Conservation (phyloP, 2,329 filamentous ascomycete genomes). For the Fusarium protoensiforme region DNA sequence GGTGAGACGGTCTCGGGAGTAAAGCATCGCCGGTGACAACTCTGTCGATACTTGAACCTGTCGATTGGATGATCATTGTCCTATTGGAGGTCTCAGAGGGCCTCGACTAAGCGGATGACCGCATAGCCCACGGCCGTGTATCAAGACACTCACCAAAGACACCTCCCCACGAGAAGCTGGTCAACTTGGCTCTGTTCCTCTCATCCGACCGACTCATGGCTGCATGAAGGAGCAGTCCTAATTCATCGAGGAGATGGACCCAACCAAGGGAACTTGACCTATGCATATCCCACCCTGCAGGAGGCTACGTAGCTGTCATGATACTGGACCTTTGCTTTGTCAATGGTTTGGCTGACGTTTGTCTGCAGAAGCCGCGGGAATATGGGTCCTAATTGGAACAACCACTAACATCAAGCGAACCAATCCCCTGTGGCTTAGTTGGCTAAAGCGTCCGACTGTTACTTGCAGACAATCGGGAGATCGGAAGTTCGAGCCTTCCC, state of each 20-base stretch:
- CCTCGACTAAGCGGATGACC: not conserved
- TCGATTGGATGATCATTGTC: not conserved
- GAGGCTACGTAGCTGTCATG: not conserved
- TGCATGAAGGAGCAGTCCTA: not conserved
- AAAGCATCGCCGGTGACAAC: not conserved
- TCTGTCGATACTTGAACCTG: not conserved
- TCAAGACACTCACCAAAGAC: not conserved
- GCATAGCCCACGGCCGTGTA: not conserved
- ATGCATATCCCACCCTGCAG: not conserved
- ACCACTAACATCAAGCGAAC: not conserved
- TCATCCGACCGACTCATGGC: not conserved
- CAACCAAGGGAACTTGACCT: fast-evolving
- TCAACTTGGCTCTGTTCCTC: not conserved
- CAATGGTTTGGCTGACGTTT: not conserved
- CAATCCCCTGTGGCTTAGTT: constrained; percentile 40
- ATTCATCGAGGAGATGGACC: not conserved
- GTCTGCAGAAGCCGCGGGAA: not conserved
- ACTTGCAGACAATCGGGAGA: constrained; percentile 43
- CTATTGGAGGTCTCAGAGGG: not conserved
- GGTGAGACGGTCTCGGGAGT: not conserved
- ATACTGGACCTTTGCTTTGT: not conserved
- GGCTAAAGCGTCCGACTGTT: constrained; percentile 42
- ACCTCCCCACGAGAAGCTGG: not conserved
- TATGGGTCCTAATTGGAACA: not conserved
- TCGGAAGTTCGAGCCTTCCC: constrained; percentile 46